Evolutionary conservation across 805 yeast species (phyloP).

Genomic region (Cyberlindnera euphorbiae): DNA sequence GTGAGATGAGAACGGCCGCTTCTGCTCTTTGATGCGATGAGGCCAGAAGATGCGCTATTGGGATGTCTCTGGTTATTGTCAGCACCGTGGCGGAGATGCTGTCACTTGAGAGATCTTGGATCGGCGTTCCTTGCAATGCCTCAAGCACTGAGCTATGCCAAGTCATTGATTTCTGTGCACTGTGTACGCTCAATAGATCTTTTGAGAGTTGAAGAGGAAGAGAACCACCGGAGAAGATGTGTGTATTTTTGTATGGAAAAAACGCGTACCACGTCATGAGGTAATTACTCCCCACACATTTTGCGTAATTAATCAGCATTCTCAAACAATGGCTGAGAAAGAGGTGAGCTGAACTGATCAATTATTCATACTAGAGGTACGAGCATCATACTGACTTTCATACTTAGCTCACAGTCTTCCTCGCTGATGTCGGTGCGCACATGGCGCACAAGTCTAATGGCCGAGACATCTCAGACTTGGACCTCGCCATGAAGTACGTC

Average conservation of each 20-base stretch:
- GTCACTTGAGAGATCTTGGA: too few relatives aligned
- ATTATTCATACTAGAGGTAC: background rate
- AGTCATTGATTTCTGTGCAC: too few relatives aligned
- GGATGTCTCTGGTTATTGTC: too few relatives aligned
- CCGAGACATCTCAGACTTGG: constrained; percentile 31
- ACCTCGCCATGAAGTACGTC: constrained; percentile 37
- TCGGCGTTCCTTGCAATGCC: too few relatives aligned
- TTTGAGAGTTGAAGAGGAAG: too few relatives aligned
- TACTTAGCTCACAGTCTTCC: constrained; percentile 37
- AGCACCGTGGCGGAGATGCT: too few relatives aligned
- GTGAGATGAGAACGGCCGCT: too few relatives aligned
- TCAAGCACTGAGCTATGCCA: too few relatives aligned
- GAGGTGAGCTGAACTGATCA: constrained; percentile 24
- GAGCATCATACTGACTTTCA: too few relatives aligned
- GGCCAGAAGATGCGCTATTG: too few relatives aligned
- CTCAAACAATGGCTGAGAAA: constrained; percentile 30
- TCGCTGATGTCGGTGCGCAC: constrained; percentile 44
- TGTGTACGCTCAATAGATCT: too few relatives aligned
- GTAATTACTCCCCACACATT: background rate
- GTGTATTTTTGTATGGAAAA: background rate
- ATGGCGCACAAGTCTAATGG: constrained; percentile 30
- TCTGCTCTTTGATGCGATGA: too few relatives aligned
- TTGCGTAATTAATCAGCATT: background rate
- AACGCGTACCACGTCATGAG: background rate
- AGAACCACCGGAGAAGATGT: background rate